Conservation (phyloP, 495 filamentous ascomycete genomes). For the Podospora pseudopauciseta region DNA sequence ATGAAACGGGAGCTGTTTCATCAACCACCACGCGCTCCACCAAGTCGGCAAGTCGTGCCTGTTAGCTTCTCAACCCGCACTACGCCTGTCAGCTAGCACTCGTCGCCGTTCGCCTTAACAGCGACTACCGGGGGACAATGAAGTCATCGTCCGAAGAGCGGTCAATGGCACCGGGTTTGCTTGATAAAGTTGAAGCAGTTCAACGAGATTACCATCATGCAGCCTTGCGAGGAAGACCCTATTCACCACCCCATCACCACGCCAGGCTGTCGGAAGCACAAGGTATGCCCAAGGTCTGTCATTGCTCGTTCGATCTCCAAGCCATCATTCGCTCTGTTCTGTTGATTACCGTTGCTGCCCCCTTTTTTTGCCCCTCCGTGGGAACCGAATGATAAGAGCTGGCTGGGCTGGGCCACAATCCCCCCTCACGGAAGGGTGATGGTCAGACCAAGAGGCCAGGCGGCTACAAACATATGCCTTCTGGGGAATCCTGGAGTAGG, state of each 20-base stretch:
- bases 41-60: constrained; percentile 8
- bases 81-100: neutral
- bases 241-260: neutral
- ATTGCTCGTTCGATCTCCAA: neutral
- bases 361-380: neutral
- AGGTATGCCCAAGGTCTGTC: too few species aligned
- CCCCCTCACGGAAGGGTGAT: neutral
- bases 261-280: neutral
- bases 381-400: too few species aligned
- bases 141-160: constrained; percentile 16
- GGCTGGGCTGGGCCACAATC: too few species aligned
- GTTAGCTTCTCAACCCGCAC: constrained; percentile 9
- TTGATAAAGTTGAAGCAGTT: neutral
- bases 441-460: neutral
- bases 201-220: neutral
- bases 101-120: neutral
- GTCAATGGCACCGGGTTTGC: constrained; percentile 9
- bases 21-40: constrained; percentile 16
- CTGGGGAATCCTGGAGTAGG: neutral
- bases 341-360: neutral
- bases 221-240: neutral
- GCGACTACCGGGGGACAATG: neutral
- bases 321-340: neutral
- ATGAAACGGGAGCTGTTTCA: constrained; percentile 33
- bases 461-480: constrained; percentile 5